These are phyloP conservation scores for Persicaria tinctoria DNA, from an alignment of 148 eudicot species.

Conservation along the genomic window DNA sequence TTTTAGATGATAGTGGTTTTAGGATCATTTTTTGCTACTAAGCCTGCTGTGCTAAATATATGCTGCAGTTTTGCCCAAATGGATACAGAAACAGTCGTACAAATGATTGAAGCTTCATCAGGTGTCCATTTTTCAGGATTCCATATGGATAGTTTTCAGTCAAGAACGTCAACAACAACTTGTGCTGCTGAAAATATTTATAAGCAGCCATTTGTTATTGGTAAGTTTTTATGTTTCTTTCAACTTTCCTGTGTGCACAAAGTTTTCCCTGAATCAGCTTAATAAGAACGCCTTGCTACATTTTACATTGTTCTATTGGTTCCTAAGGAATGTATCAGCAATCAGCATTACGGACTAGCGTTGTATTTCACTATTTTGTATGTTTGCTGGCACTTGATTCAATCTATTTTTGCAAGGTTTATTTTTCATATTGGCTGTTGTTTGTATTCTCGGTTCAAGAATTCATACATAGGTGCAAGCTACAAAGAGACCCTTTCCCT, in stretches of 20 bases:
- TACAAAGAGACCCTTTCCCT: no score
- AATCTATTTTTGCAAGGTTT: neutral
- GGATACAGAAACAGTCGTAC: slow-evolving; percentile 75
- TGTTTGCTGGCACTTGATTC: neutral
- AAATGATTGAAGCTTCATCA: slow-evolving; percentile 75
- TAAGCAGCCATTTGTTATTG: slow-evolving; percentile 90
- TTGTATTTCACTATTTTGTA: no score
- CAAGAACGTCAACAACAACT: slow-evolving; percentile 44
- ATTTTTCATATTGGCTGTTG: neutral
- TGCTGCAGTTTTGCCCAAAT: slow-evolving; percentile 19
- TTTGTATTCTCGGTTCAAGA: neutral
- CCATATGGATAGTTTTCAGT: slow-evolving; percentile 53
- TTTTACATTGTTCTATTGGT: neutral
- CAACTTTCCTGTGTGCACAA: neutral
- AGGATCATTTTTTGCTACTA: neutral
- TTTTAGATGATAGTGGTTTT: no score
- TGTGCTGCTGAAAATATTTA: slow-evolving; percentile 49
- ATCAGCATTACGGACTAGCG: neutral
- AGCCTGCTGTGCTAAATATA: neutral
- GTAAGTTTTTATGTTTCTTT: slow-evolving; percentile 28
- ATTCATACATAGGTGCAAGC: neutral
- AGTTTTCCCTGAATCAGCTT: neutral
- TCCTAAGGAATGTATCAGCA: neutral
- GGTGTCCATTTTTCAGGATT: slow-evolving; percentile 96
- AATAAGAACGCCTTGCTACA: neutral